These are phyloP conservation scores for Hyphopichia homilentoma DNA, from an alignment of 805 yeast genomes.

Conservation along the genomic window DNA sequence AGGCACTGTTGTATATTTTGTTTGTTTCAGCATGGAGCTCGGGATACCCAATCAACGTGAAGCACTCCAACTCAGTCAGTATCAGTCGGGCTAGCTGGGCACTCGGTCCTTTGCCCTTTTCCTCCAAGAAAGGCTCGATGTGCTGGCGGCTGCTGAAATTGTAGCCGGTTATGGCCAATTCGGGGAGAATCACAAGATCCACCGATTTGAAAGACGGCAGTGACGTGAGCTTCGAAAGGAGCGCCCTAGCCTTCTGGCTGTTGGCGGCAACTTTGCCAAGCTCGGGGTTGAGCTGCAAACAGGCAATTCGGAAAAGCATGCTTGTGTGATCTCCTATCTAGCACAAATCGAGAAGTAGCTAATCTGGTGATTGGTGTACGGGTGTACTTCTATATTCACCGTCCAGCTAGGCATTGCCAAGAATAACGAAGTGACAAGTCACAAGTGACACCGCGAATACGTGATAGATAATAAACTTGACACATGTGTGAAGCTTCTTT, in stretches of 20 bases:
- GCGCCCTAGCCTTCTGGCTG: constrained; percentile 39
- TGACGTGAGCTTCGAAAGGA: constrained; percentile 26
- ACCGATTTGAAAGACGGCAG: constrained; percentile 27
- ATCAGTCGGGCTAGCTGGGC: constrained; percentile 54
- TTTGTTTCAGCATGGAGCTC: constrained; percentile 35
- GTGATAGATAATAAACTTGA: too few species aligned
- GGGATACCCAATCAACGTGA: constrained; percentile 81
- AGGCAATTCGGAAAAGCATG: constrained; percentile 56
- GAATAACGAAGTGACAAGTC: too few species aligned
- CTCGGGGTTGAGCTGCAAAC: constrained; percentile 64
- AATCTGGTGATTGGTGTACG: too few species aligned
- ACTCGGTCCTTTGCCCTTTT: constrained; percentile 39
- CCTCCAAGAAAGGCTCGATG: constrained; percentile 58
- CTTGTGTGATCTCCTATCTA: too few species aligned
- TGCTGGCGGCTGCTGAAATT: constrained; percentile 49
- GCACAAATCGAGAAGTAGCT: too few species aligned
- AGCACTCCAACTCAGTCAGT: constrained; percentile 51
- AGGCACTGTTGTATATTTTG: constrained; percentile 65
- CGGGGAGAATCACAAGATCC: constrained; percentile 79
- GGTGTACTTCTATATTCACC: too few species aligned
- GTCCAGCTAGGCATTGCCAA: too few species aligned
- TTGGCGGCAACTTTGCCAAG: constrained; percentile 59
- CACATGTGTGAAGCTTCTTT: too few species aligned
- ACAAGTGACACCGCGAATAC: too few species aligned
- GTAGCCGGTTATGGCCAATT: constrained; percentile 81